Percentiles rank a stretch among this genome's conserved stretches.
phyloP scores from a whole-genome alignment of 169 alveolate genomes.

The Toxoplasma gondii region DNA sequence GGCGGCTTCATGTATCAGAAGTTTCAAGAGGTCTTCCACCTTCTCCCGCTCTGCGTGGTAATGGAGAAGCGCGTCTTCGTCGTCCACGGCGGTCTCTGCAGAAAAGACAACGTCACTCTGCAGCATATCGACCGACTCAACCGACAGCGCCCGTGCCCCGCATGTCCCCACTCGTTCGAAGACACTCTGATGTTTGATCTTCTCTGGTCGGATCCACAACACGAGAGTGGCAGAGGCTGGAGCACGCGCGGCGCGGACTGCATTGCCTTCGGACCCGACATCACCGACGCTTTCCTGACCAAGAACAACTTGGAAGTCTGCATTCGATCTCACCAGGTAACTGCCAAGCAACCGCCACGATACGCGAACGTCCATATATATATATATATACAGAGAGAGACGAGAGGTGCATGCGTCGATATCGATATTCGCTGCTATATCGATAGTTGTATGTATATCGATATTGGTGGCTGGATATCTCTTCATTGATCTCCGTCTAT shows the following conservation, averaged over 20 bases:
- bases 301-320: constrained; percentile 86
- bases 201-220: constrained; percentile 93
- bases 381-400: not conserved
- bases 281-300: constrained; percentile 86
- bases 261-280: constrained; percentile 92
- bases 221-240: constrained; percentile 81
- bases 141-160: constrained; percentile 88
- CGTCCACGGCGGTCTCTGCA: constrained; percentile 91
- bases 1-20: constrained; percentile 87
- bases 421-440: too few species aligned
- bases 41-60: constrained; percentile 85
- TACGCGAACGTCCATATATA: not conserved
- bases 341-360: not conserved
- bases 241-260: constrained; percentile 91
- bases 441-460: not conserved
- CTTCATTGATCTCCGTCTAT: not conserved
- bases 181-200: constrained; percentile 90
- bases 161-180: constrained; percentile 82
- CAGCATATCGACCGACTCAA: constrained; percentile 82
- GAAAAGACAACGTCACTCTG: constrained; percentile 86
- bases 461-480: too few species aligned
- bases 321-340: constrained; percentile 90
- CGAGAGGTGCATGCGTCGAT: too few species aligned
- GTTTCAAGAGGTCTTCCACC: constrained; percentile 87
- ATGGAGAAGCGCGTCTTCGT: constrained; percentile 85